Conservation (phyloP, 345 rosid genomes). For the Populus simonii region DNA sequence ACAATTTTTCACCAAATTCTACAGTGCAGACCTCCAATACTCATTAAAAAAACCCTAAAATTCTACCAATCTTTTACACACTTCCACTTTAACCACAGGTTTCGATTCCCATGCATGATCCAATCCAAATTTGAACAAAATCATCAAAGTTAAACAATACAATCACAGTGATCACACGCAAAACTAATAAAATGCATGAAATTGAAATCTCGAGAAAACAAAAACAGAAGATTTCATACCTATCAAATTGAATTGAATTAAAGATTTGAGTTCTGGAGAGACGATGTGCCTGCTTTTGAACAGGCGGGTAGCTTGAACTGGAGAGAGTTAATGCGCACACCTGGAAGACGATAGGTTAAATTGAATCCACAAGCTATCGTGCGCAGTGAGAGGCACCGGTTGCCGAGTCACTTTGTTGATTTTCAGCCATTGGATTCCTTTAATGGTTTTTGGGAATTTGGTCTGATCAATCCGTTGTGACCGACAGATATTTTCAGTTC, state of each 20-base stretch:
- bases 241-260: no score
- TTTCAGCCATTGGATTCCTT: background rate
- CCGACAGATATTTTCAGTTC: no score
- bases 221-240: background rate
- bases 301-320: background rate
- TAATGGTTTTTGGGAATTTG: no score
- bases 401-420: background rate
- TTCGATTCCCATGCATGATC: background rate
- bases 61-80: background rate
- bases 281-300: background rate
- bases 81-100: background rate
- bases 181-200: background rate
- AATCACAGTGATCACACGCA: background rate
- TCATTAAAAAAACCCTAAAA: background rate
- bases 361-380: constrained; percentile 3
- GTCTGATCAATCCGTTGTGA: no score
- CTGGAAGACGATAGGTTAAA: constrained; percentile 18
- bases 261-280: background rate
- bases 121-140: background rate
- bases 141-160: background rate
- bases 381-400: constrained; percentile 8
- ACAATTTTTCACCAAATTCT: no score
- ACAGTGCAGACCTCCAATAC: no score
- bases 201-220: constrained; percentile 2
- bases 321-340: constrained; percentile 12